Conservation (phyloP, 2,329 filamentous ascomycete species). For the Diaporthe vexans region DNA sequence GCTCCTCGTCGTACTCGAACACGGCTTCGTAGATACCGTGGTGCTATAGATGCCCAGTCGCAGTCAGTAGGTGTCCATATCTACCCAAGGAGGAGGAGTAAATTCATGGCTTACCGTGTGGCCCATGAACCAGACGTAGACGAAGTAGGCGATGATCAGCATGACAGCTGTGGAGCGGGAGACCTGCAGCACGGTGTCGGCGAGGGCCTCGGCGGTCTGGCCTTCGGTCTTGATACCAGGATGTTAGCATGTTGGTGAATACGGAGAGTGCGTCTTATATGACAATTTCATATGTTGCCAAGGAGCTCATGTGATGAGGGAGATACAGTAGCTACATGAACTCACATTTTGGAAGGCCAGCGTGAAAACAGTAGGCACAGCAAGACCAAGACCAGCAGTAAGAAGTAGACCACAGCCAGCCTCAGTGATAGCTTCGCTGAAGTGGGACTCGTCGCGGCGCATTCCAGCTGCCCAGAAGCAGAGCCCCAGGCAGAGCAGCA, state of each 20-base stretch:
- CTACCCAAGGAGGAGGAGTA: neutral
- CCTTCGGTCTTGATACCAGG: neutral
- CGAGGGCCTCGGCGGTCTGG: slow-evolving; percentile 47
- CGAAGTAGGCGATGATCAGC: slow-evolving; percentile 68
- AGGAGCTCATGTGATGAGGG: neutral
- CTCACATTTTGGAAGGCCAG: slow-evolving; percentile 30
- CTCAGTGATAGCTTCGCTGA: slow-evolving; percentile 83
- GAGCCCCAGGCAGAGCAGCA: slow-evolving; percentile 82
- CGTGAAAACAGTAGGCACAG: slow-evolving; percentile 50
- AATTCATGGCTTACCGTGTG: slow-evolving; percentile 53
- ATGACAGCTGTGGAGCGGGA: slow-evolving; percentile 71
- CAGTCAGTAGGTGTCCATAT: neutral
- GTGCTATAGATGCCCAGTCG: slow-evolving; percentile 51
- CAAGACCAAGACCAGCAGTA: slow-evolving; percentile 72
- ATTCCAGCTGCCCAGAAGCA: slow-evolving; percentile 86
- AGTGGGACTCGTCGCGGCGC: slow-evolving; percentile 75
- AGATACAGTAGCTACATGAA: neutral
- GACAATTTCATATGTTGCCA: too few species aligned
- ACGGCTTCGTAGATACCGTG: slow-evolving; percentile 73
- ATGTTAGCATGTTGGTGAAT: neutral
- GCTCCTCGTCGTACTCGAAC: slow-evolving; percentile 64
- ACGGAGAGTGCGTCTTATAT: neutral
- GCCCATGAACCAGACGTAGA: slow-evolving; percentile 70
- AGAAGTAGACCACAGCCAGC: slow-evolving; percentile 83
- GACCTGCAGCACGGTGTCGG: slow-evolving; percentile 63